These are phyloP conservation scores for Babesia ovis DNA, from an alignment of 169 alveolate species.

Conservation along the genomic window DNA sequence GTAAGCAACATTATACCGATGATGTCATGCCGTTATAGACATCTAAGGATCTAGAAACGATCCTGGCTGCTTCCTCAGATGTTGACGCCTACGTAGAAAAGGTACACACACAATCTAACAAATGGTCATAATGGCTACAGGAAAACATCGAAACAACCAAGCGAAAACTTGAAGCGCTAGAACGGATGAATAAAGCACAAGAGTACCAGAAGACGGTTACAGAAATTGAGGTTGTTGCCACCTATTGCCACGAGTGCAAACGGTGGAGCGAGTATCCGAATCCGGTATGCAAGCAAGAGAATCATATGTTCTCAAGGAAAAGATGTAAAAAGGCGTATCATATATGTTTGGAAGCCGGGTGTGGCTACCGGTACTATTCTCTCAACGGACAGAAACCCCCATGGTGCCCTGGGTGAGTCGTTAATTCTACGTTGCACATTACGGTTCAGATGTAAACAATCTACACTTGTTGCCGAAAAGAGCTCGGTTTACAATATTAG, in stretches of 20 bases:
- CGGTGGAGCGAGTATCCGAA: conserved; percentile 24
- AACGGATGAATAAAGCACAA: conserved; percentile 34
- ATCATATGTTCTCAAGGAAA: neutral
- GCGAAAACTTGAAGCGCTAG: conserved; percentile 5
- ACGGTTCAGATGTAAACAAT: conserved; percentile 28
- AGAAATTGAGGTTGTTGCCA: conserved; percentile 11
- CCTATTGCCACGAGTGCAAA: conserved; percentile 41
- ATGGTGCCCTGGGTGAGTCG: conserved; percentile 47
- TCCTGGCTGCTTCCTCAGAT: conserved; percentile 23
- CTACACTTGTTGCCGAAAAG: conserved; percentile 27
- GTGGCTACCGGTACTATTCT: conserved; percentile 38
- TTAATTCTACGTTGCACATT: neutral
- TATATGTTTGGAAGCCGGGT: conserved; percentile 15
- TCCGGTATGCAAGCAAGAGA: conserved; percentile 39
- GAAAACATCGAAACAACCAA: conserved; percentile 18
- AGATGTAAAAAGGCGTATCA: conserved; percentile 39
- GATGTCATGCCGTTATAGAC: conserved; percentile 4
- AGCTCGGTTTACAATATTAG: conserved; percentile 28
- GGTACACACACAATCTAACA: neutral
- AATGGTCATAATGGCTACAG: neutral
- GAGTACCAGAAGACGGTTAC: conserved; percentile 37
- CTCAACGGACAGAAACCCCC: conserved; percentile 51
- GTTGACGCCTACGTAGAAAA: conserved; percentile 38
- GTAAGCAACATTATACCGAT: neutral
- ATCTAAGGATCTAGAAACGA: conserved; percentile 29